These are phyloP conservation scores for Phoma sp. DNA, from an alignment of 2,329 filamentous ascomycete species.

Conservation along the genomic window DNA sequence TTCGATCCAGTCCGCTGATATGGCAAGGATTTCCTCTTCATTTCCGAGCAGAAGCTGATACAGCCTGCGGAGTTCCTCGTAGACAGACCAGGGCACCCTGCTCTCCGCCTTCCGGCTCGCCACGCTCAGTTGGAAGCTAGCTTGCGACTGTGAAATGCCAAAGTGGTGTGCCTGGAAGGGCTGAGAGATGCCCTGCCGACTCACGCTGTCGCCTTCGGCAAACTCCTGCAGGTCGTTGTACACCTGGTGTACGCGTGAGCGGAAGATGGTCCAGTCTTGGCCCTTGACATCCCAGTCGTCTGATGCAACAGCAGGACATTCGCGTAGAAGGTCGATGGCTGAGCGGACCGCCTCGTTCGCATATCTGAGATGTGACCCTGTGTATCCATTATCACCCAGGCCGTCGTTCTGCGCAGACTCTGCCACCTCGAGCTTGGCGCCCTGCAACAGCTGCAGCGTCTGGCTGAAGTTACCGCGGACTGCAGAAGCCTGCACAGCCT, in stretches of 20 bases:
- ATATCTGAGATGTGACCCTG: constrained; percentile 77
- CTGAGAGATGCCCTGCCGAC: constrained; percentile 52
- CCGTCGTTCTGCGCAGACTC: constrained; percentile 69
- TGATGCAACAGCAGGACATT: constrained; percentile 71
- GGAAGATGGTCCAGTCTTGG: constrained; percentile 83
- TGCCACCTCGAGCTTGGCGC: constrained; percentile 81
- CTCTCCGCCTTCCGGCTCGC: constrained; percentile 79
- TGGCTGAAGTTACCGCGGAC: constrained; percentile 76
- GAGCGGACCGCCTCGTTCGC: constrained; percentile 75
- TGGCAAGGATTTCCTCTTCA: constrained; percentile 75
- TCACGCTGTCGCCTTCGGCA: constrained; percentile 74
- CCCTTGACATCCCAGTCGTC: constrained; percentile 84
- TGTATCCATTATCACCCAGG: constrained; percentile 72
- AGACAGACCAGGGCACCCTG: constrained; percentile 87
- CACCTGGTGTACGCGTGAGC: constrained; percentile 74
- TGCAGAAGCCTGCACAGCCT: constrained; percentile 72
- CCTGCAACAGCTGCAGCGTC: constrained; percentile 72
- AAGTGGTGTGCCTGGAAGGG: constrained; percentile 54
- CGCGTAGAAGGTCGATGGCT: constrained; percentile 72
- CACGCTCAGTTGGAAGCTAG: constrained; percentile 69
- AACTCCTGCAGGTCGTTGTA: constrained; percentile 77
- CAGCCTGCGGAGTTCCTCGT: constrained; percentile 80
- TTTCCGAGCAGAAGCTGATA: constrained; percentile 84
- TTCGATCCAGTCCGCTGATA: constrained; percentile 90
- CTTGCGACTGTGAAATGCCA: constrained; percentile 54